Base-by-base conservation (phyloP, 768 basidiomycete species). In the Lepiota brunneoincarnata region DNA sequence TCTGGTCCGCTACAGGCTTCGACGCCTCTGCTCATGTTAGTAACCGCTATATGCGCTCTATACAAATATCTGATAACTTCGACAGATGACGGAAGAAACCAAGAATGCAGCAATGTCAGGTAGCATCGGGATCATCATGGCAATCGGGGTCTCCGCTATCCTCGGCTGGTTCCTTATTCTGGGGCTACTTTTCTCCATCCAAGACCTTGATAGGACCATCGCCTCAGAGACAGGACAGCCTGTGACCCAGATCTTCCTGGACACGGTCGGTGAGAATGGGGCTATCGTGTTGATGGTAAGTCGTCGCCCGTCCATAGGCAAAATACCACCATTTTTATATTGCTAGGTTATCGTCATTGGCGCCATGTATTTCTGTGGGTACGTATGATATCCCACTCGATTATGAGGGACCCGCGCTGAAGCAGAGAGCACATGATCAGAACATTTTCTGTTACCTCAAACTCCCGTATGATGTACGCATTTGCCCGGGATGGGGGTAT, bases 391-490 rank as follows among this genome's bases (percentile, higher is more conserved):
- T 11, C 23, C 20, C 14, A 11, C 11, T 15, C 24, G 23, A 14
- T 28, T 10, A 17, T 36, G 26, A n/a, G 23, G 14, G 3, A 11
- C n/a, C n/a, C n/a, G n/a, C 34, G 20, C 24, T 2, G 6, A 17
- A 40, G 20, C 26, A 47, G 43, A 3, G 18, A 18, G 26, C 15
- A 31, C 31, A 31, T 28, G 20, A 7, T 4, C 51, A 85, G 86
- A 12, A 87, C 84, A 0, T 91, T 91, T 70, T 89, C 87, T 0
- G 69, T 92, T 46, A 89, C 89, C 0, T 84, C 83, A 0, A 92
- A 91, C 63, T 87, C 84, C 3, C 77, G 89, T 0, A 91, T 91
- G 89, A 88, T 87, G 84, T 92, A 83, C 63, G 85, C 88, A 0
- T 91, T 90, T 61, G 77, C 86, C 3, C 79, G 89, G 35, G 89